phyloP scores from a whole-genome alignment of 2,329 filamentous ascomycete genomes.

The Phaeosphaeriaceae sp. region DNA sequence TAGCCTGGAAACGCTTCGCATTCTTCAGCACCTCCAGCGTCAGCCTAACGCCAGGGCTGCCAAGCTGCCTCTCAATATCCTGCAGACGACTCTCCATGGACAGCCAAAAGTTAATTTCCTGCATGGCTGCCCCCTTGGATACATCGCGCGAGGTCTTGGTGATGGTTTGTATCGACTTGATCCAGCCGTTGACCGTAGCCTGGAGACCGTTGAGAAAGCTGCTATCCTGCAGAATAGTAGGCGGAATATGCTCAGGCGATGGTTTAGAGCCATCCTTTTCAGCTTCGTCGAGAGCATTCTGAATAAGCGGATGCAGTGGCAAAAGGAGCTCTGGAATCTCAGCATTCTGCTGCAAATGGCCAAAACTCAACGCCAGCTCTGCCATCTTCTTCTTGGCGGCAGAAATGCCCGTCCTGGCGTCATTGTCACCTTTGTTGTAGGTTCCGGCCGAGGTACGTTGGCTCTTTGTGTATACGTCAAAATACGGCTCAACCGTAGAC shows the following conservation, averaged over 20 bases:
- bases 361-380: constrained; percentile 86
- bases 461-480: constrained; percentile 90
- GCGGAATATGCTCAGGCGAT: constrained; percentile 78
- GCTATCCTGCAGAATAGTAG: constrained; percentile 81
- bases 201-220: constrained; percentile 93
- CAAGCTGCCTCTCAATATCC: constrained; percentile 86
- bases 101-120: constrained; percentile 99
- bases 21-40: constrained; percentile 95
- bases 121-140: constrained; percentile 78
- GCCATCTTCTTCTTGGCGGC: constrained; percentile 98
- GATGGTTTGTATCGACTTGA: constrained; percentile 96
- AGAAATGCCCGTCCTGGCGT: constrained; percentile 91
- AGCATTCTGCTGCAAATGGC: constrained; percentile 95
- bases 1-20: constrained; percentile 97
- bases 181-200: constrained; percentile 94
- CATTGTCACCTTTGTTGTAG: constrained; percentile 80
- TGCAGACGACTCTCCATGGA: constrained; percentile 95
- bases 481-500: constrained; percentile 90
- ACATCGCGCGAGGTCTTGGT: constrained; percentile 93
- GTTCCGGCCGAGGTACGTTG: constrained; percentile 45
- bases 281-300: constrained; percentile 82
- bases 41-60: constrained; percentile 85
- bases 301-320: constrained; percentile 86
- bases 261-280: constrained; percentile 70
- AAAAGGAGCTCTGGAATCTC: constrained; percentile 94